Base-by-base conservation (phyloP, 495 filamentous ascomycete genomes). In the Neurospora cerealis region DNA sequence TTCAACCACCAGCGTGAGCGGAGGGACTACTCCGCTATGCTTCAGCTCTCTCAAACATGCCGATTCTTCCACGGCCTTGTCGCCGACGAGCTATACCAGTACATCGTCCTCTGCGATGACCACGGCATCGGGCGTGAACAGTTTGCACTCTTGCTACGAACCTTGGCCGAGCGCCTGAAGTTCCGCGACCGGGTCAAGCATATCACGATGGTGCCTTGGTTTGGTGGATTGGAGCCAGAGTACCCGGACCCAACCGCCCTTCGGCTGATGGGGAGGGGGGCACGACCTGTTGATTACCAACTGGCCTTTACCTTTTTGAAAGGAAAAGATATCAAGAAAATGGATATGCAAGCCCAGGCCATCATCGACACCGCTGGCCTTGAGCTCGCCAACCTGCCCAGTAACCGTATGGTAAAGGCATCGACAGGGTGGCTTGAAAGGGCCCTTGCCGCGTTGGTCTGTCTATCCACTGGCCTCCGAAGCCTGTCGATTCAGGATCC, bases 361-460 rank as follows among this genome's bases (percentile, higher is more conserved):
- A 3, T 54, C n/a, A 4, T 54, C 21, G 10, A 24, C 21, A 24
- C 21, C n/a, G 21, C 46, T 13, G 46, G 21, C 10, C 46, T 54
- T 24, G 46, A 54, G 21, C 46, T 54, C n/a, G 46, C 46, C 10
- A 24, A 24, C 10, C 4, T 5, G 10, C 46, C 46, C 21, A 24
- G 4, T 0, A 3, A 24, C 2, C n/a, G 4, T 2, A 13, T 1
- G 5, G 2, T 13, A 0, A 54, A 24, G 44, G 1, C 5, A 9
- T 24, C 46, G 21, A 54, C 10, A 10, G n/a, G 9, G 46, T 54
- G 46, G 46, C 10, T 13, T 3, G 46, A 54, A 11, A 54, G 46
- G 10, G 46, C 46, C 4, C 10, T 54, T 24, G 46, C 46, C 21
- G 46, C 46, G 4, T 13, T 54, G n/a, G 46, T 54, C 2, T 54